Evolutionary conservation across 768 basidiomycete genomes (phyloP), one percentile per base, ranked within the genome.

Genomic region (Tephrocybe sp.): DNA sequence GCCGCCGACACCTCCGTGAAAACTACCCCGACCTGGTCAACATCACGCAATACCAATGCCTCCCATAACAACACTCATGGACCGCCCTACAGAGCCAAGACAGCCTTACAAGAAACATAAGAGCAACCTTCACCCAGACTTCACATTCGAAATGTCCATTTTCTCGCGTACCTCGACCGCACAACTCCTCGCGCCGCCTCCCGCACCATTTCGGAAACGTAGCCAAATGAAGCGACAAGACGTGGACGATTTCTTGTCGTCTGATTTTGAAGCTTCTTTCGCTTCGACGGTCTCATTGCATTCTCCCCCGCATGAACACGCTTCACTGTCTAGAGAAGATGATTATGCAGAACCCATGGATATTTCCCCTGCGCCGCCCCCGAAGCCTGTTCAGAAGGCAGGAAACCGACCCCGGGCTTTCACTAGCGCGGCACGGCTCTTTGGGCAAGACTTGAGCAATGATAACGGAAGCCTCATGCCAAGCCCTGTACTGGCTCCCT

Each of bases 251-350:
- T 84, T 82, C 60, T 72, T 83, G 43, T 80, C 83, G 27, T 85
- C 84, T n/a, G 88, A 88, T 60, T 77, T 90, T 41, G 90, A 92
- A 62, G 69, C 83, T 31, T 91, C 89, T 23, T 92, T 92, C 61
- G 87, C 87, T 6, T 90, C 88, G 24, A 88, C 78, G 52, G 84
- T 91, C 64, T 92, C 90, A 6, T 69, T 92, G 40, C 76, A 87
- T 60, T 88, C 88, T 22, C 86, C 89, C 27, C 74, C 82, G 12
- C 75, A 69, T 42, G 73, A 78, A 23, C 61, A 70, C 43, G 58
- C 73, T 46, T 65, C 68, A 30, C 68, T 84, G 41, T 58, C 75
- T 6, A 69, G 75, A 24, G 81, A 82, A 21, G 69, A 66, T 56
- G 74, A 70, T 34, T 74, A 73, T 54, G 70, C 77, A 42, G 75